A percentile compares a stretch with the other conserved stretches of the same genome.
Evolutionary conservation across 2,329 filamentous ascomycete genomes (phyloP).

Genomic region (Microcyclosporella mali): DNA sequence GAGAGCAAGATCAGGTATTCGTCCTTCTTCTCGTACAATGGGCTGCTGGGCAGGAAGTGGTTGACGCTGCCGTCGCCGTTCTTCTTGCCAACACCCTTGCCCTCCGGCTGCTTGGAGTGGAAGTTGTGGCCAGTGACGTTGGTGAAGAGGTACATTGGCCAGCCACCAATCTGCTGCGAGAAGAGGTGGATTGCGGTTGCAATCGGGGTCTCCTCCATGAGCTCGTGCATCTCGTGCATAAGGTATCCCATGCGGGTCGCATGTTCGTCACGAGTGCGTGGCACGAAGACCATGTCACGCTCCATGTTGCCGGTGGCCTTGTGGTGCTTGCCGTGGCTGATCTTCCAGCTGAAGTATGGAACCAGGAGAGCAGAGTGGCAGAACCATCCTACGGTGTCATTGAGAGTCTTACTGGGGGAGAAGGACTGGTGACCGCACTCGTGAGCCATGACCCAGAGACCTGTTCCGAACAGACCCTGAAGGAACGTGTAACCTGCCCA

Average conservation of each 20-base stretch:
- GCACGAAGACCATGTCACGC: slow-evolving; percentile 98
- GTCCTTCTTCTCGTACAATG: slow-evolving; percentile 86
- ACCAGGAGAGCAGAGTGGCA: slow-evolving; percentile 84
- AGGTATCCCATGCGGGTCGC: slow-evolving; percentile 68
- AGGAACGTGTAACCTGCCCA: slow-evolving; percentile 68
- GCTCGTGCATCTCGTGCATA: slow-evolving; percentile 75
- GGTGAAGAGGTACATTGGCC: slow-evolving; percentile 82
- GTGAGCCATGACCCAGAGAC: slow-evolving; percentile 92
- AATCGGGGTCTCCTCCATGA: slow-evolving; percentile 91
- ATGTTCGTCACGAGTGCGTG: slow-evolving; percentile 77
- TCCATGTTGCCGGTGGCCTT: slow-evolving; percentile 97
- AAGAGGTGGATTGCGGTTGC: slow-evolving; percentile 69
- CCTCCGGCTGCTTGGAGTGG: slow-evolving; percentile 86
- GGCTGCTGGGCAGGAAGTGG: slow-evolving; percentile 86
- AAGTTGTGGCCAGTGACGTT: slow-evolving; percentile 96
- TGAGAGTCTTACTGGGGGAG: slow-evolving; percentile 82
- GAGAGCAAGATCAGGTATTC: slow-evolving; percentile 80
- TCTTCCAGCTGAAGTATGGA: slow-evolving; percentile 99
- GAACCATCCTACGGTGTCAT: slow-evolving; percentile 88
- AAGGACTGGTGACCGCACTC: slow-evolving; percentile 98
- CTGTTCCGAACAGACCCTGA: slow-evolving; percentile 89
- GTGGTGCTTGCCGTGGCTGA: slow-evolving; percentile 98
- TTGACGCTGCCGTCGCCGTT: slow-evolving; percentile 85
- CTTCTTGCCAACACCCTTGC: slow-evolving; percentile 83
- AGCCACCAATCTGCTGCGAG: slow-evolving; percentile 82